phyloP scores from a whole-genome alignment of 2,329 filamentous ascomycete genomes.

The Scolecobasidium constrictum region DNA sequence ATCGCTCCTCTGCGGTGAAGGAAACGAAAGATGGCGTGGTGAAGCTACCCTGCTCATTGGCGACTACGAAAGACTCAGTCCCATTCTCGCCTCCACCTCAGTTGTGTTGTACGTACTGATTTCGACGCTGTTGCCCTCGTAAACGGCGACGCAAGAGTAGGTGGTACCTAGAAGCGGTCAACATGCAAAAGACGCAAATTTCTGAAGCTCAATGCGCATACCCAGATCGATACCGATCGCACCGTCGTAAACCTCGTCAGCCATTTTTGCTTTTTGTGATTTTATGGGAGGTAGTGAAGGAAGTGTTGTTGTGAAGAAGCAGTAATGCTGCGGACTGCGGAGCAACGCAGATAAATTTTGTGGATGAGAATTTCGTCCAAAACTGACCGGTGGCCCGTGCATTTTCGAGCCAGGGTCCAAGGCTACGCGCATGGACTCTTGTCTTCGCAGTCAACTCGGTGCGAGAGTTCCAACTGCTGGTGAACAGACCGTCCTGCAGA shows the following conservation, averaged over 20 bases:
- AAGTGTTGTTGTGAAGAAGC: constrained; percentile 1
- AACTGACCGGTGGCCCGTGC: too few relatives aligned
- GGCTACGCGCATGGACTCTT: too few relatives aligned
- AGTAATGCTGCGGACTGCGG: too few relatives aligned
- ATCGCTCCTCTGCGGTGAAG: constrained; percentile 96
- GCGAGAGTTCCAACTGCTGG: too few relatives aligned
- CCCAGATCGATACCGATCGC: constrained; percentile 99
- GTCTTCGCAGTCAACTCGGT: too few relatives aligned
- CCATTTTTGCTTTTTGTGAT: constrained; percentile 53
- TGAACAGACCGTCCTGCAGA: too few relatives aligned
- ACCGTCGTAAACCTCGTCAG: constrained; percentile 91
- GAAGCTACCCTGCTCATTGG: constrained; percentile 99
- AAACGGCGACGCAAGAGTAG: constrained; percentile 99
- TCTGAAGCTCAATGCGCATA: constrained; percentile 36
- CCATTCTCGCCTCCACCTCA: constrained; percentile 12
- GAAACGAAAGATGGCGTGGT: constrained; percentile 98
- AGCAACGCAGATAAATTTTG: too few relatives aligned
- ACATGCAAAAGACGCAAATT: neutral
- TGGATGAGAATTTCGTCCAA: too few relatives aligned
- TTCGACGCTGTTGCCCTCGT: constrained; percentile 98
- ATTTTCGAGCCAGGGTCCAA: too few relatives aligned
- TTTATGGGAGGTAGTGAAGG: constrained; percentile 19
- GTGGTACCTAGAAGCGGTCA: constrained; percentile 64
- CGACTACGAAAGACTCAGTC: constrained; percentile 44
- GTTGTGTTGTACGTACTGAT: constrained; percentile 57